Evolutionary conservation across 2,329 filamentous ascomycete genomes (phyloP).

Genomic region (Chaetomium olivaceum): DNA sequence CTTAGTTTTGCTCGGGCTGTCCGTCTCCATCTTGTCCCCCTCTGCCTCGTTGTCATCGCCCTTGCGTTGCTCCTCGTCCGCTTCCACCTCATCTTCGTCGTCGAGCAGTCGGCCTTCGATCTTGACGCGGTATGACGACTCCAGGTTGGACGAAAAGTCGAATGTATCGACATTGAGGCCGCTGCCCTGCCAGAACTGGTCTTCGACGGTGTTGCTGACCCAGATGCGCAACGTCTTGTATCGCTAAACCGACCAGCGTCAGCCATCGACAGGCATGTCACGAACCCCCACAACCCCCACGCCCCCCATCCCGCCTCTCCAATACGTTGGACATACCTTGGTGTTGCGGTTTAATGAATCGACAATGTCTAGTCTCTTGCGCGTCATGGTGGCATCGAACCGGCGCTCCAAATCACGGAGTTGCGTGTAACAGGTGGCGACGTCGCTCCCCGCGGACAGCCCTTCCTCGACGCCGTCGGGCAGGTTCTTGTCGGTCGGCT

Average conservation of each 20-base stretch:
- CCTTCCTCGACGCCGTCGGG: constrained; percentile 85
- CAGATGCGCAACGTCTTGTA: constrained; percentile 86
- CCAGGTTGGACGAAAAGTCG: constrained; percentile 75
- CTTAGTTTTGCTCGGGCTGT: constrained; percentile 44
- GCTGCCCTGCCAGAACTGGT: constrained; percentile 86
- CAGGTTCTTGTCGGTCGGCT: constrained; percentile 92
- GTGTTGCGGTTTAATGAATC: constrained; percentile 74
- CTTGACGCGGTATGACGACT: constrained; percentile 84
- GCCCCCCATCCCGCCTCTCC: no score
- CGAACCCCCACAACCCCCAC: neutral
- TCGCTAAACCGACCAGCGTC: constrained; percentile 48
- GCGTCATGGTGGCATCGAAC: constrained; percentile 88
- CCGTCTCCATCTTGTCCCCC: constrained; percentile 59
- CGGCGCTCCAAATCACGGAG: constrained; percentile 84
- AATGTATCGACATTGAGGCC: constrained; percentile 71
- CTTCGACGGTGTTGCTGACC: constrained; percentile 92
- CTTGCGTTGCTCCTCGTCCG: constrained; percentile 50
- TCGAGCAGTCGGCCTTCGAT: constrained; percentile 86
- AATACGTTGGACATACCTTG: constrained; percentile 53
- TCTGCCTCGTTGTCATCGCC: constrained; percentile 45
- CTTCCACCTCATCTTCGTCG: constrained; percentile 59
- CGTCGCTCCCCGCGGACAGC: constrained; percentile 68
- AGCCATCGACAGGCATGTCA: constrained; percentile 12
- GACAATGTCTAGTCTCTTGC: constrained; percentile 87
- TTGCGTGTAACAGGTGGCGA: constrained; percentile 77